phyloP scores from a whole-genome alignment of 139 green algal species.

The Chlamydomonas sp. region DNA sequence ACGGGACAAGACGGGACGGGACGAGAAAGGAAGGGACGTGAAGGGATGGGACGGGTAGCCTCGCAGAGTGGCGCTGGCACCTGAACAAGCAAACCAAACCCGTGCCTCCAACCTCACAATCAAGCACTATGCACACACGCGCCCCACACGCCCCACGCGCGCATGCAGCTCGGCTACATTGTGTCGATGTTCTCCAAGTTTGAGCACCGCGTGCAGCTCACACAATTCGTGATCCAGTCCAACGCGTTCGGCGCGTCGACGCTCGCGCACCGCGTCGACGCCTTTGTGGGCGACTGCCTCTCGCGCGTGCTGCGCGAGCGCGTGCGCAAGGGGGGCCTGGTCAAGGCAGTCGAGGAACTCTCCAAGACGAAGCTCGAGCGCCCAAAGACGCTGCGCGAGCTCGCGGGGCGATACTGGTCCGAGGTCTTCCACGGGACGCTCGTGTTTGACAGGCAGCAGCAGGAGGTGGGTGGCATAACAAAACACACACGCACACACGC shows the following conservation, averaged over 20 bases:
- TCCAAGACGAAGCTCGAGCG: constrained; percentile 71
- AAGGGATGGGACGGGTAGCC: too few species aligned
- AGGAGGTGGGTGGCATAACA: not conserved
- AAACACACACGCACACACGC: too few species aligned
- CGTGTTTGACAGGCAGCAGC: constrained; percentile 27
- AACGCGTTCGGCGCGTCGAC: constrained; percentile 37
- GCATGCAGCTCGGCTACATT: constrained; percentile 35
- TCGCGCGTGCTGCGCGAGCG: constrained; percentile 13
- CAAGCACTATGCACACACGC: too few species aligned
- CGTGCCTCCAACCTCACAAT: too few species aligned
- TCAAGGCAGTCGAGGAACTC: constrained; percentile 57
- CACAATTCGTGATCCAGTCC: constrained; percentile 13
- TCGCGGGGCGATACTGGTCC: constrained; percentile 31
- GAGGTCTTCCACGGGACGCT: constrained; percentile 30
- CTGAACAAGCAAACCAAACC: too few species aligned
- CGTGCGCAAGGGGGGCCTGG: constrained; percentile 5
- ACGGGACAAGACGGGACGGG: too few species aligned
- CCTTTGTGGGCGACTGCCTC: constrained; percentile 54
- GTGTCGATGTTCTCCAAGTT: constrained; percentile 26
- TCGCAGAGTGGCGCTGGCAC: too few species aligned
- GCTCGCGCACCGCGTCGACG: constrained; percentile 50
- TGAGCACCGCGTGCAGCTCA: constrained; percentile 13
- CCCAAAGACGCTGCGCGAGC: constrained; percentile 61
- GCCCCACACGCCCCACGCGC: too few species aligned
- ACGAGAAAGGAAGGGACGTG: too few species aligned